Evolutionary conservation across 352 stramenopile species (phyloP).

Genomic region (Pythium plurisporium): DNA sequence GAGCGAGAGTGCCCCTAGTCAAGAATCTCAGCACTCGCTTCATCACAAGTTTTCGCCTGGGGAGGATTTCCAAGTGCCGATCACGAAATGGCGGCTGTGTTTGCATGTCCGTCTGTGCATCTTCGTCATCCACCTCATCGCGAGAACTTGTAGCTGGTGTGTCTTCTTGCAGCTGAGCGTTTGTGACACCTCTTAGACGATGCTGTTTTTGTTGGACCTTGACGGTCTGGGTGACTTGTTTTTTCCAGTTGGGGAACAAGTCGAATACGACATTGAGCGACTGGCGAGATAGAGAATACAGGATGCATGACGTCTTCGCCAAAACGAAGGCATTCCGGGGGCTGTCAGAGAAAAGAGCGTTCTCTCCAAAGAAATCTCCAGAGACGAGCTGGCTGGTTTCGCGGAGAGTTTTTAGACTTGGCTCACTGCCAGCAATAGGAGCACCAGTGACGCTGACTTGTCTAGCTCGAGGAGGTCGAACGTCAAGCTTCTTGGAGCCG

Average conservation of each 20-base stretch:
- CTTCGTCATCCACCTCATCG: not conserved
- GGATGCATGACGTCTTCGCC: conserved; percentile 42
- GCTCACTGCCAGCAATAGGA: not conserved
- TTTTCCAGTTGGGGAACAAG: conserved; percentile 42
- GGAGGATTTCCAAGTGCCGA: not conserved
- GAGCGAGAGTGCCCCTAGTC: conserved; percentile 25
- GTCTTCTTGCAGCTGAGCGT: not conserved
- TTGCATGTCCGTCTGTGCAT: not conserved
- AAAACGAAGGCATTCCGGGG: conserved; percentile 39
- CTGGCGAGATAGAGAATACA: conserved; percentile 38
- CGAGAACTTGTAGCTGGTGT: not conserved
- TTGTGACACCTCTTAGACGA: conserved; percentile 13
- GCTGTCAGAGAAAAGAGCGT: conserved; percentile 36
- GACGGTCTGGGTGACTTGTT: conserved; percentile 42
- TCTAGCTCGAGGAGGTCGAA: not conserved
- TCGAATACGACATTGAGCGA: conserved; percentile 51
- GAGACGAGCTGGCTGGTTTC: conserved; percentile 31
- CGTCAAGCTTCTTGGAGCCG: not conserved
- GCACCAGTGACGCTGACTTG: not conserved
- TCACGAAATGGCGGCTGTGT: not conserved
- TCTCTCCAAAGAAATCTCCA: conserved; percentile 44
- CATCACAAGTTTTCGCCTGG: not conserved
- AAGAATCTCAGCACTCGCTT: not conserved
- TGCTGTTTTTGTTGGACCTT: conserved; percentile 44
- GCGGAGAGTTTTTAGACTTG: conserved; percentile 8